Evolutionary conservation across 1,284 basidiomycete genomes (phyloP), one percentile per base, ranked within the genome.

Genomic region (Tilletia walkeri): DNA sequence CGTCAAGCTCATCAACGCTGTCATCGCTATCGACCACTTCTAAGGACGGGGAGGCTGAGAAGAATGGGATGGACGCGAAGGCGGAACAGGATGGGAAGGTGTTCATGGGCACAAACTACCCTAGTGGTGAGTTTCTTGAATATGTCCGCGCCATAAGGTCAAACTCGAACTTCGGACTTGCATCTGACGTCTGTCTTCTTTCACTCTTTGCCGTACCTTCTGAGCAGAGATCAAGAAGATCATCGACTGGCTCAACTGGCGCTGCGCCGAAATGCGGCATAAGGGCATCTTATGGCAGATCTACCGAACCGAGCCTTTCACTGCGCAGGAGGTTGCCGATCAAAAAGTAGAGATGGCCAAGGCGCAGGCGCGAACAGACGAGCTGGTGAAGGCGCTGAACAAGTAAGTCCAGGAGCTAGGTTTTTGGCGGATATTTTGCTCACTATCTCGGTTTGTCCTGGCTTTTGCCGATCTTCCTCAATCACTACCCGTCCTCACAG

Each of bases 171-270:
- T 1, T 30, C 24, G 24, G 24, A 30, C 24, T 30, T 30, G 24
- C 24, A 59, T 14, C 24, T n/a, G 56, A 12, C 24, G 14, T n/a
- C 56, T 34, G 56, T 20, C 2, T 1, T 20, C n/a, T 34, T 34
- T 63, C 7, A 63, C 1, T 4, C 20, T 34, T 63, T 3, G 7
- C 18, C 18, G 38, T 36, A 34, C 18, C 9, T 7, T 41, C 24
- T 36, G 4, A 49, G 54, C 20, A 66, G 65, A 49, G 41, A 66
- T 66, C 65, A 66, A 66, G 20, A 39, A 66, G 41, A 66, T 49
- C 30, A 66, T 66, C 24, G 18, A 20, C 65, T 66, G 45, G 20
- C 16, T 66, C 45, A 47, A 48, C 3, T 66, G 47, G 38, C 9
- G 41, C 10, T 30, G n/a, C n/a, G 39, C 34, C n/a, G 20, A 47